Evolutionary conservation across 495 filamentous ascomycete genomes (phyloP).

Genomic region (Acidomyces sp.): DNA sequence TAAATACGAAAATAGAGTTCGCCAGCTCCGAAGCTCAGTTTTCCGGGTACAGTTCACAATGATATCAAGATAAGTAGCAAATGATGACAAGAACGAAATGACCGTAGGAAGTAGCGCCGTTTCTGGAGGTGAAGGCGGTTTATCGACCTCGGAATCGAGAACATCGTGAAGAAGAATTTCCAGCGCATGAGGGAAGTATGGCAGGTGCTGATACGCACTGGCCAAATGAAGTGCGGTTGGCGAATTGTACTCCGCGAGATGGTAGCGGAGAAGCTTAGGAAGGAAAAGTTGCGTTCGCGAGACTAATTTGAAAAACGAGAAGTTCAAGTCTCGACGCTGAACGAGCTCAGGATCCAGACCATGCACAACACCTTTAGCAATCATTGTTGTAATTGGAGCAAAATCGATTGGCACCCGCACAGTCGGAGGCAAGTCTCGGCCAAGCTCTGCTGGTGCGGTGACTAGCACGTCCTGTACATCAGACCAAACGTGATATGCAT

Average conservation of each 20-base stretch:
- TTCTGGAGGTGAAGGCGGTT: constrained; percentile 33
- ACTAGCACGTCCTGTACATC: constrained; percentile 79
- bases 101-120: constrained; percentile 73
- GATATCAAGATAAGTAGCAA: constrained; percentile 82
- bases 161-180: constrained; percentile 89
- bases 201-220: constrained; percentile 69
- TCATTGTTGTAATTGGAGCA: constrained; percentile 77
- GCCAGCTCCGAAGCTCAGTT: constrained; percentile 91
- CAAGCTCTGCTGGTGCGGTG: constrained; percentile 46
- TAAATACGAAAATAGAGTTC: constrained; percentile 77
- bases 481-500: constrained; percentile 67
- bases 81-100: constrained; percentile 77
- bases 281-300: constrained; percentile 56
- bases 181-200: constrained; percentile 83
- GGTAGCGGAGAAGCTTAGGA: constrained; percentile 67
- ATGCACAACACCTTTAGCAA: constrained; percentile 74
- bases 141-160: constrained; percentile 86
- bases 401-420: constrained; percentile 68
- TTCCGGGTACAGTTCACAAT: constrained; percentile 96
- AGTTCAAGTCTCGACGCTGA: constrained; percentile 77
- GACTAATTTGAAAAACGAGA: constrained; percentile 57
- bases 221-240: constrained; percentile 62
- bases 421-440: constrained; percentile 46
- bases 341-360: constrained; percentile 86
- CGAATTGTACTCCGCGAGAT: constrained; percentile 57